Evolutionary conservation across 331 rosid species (phyloP), one percentile per base, ranked within the genome.

Genomic region (Pyrus hybrid): DNA sequence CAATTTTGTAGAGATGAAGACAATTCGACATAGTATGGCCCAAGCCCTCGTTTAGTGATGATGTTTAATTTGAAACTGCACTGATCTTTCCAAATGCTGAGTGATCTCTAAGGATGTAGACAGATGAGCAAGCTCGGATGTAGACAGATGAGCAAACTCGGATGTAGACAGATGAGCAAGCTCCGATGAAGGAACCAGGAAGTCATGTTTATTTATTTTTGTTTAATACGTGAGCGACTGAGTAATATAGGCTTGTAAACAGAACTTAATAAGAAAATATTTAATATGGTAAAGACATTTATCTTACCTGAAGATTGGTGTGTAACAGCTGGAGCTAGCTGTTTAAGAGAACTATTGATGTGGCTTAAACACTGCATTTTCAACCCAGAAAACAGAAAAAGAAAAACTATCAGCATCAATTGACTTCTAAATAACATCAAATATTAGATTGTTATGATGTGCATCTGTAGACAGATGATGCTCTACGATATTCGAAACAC

Each of bases 221-320:
- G 47, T 65, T 65, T 30, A 18, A n/a, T 41, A 41, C 47, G 47
- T 41, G 47, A 10, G 17, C 23, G 76, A 70, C 51, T 7, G 18
- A 21, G 22, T 21, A 74, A 18, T 37, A 68, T 35, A 7, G 76
- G 70, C 68, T n/a, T 41, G 41, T 23, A 41, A 71, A 7, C 28
- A 43, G 35, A 72, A 69, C 21, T 60, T 33, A 13, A 49, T 58
- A 68, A 77, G 22, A 43, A 29, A 63, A 51, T 18, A 21, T 61
- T 72, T 68, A 18, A 49, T 3, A 13, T 5, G 58, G 67, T 32
- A 41, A 66, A 26, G 47, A 18, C 37, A 51, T 43, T 69, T 47
- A 35, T 63, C 80, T 79, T 35, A 75, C 73, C 82, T 45, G 72
- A 71, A 77, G 81, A 62, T 68, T 61, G 60, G 78, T 51, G 76